Evolutionary conservation across 2,329 filamentous ascomycete species (phyloP).

Genomic region (Cryphonectria japonica): DNA sequence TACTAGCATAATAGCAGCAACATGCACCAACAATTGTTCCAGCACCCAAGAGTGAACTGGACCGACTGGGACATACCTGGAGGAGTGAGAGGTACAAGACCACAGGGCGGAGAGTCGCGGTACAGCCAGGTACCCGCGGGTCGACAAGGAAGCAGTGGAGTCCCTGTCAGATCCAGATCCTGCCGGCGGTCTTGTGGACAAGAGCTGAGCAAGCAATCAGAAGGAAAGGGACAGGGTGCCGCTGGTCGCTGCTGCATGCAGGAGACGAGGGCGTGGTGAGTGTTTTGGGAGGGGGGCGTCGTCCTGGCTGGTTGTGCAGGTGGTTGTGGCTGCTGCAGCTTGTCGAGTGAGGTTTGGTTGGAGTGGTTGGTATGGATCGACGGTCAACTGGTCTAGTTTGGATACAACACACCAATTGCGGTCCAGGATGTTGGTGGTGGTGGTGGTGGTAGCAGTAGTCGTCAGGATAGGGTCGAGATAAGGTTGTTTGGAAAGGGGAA

Average conservation of each 20-base stretch:
- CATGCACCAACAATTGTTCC: not conserved
- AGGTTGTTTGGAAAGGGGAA: not conserved
- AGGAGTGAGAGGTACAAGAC: constrained; percentile 10
- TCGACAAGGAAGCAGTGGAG: constrained; percentile 6
- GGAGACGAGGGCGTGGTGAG: not conserved
- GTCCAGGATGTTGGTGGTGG: not conserved
- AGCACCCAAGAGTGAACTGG: not conserved
- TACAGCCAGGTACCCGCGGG: constrained; percentile 8
- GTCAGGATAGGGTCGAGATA: constrained; percentile 8
- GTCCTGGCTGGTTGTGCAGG: not conserved
- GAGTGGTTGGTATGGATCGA: not conserved
- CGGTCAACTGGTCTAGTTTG: not conserved
- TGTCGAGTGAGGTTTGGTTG: not conserved
- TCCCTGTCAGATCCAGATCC: constrained; percentile 13
- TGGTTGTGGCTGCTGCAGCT: not conserved
- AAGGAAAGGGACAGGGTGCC: constrained; percentile 1
- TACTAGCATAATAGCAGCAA: constrained; percentile 3
- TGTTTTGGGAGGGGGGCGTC: not conserved
- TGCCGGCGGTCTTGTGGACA: constrained; percentile 12
- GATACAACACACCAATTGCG: not conserved
- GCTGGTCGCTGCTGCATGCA: constrained; percentile 6
- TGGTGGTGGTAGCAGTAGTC: not conserved
- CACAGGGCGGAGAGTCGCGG: not conserved
- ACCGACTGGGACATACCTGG: constrained; percentile 1
- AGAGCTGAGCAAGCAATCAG: constrained; percentile 18